Evolutionary conservation across 495 filamentous ascomycete species (phyloP).

Genomic region (Penicillium goetzii): DNA sequence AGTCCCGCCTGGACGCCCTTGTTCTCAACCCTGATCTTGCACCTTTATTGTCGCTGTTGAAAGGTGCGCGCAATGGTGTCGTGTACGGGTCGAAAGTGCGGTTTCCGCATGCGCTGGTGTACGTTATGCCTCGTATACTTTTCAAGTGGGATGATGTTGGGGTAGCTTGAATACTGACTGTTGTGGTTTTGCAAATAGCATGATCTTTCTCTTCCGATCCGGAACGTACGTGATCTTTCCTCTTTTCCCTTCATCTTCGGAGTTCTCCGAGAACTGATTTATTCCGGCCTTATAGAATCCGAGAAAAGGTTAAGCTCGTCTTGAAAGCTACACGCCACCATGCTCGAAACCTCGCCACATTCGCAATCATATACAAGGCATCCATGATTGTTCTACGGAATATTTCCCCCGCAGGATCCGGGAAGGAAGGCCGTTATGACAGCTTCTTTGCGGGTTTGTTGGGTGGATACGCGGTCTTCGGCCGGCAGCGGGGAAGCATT

Average conservation of each 20-base stretch:
- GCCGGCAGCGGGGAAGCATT: conserved; percentile 77
- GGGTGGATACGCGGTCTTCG: conserved; percentile 93
- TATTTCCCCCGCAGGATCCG: conserved; percentile 61
- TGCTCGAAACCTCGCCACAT: conserved; percentile 87
- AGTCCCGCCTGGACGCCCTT: conserved; percentile 62
- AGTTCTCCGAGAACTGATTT: conserved; percentile 17
- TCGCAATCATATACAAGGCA: conserved; percentile 86
- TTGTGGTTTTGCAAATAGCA: conserved; percentile 50
- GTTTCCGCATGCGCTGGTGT: conserved; percentile 97
- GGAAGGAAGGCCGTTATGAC: conserved; percentile 71
- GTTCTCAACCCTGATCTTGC: conserved; percentile 83
- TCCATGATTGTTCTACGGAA: conserved; percentile 72
- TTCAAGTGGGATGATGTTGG: background rate
- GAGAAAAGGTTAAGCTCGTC: conserved; percentile 76
- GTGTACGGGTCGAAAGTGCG: conserved; percentile 98
- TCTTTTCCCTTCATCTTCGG: conserved; percentile 12
- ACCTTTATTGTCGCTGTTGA: conserved; percentile 79
- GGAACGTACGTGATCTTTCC: conserved; percentile 66
- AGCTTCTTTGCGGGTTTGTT: conserved; percentile 87
- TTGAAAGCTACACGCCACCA: conserved; percentile 86
- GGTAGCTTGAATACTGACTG: conserved; percentile 11
- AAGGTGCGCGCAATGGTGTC: conserved; percentile 92
- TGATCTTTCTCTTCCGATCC: conserved; percentile 92
- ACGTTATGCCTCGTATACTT: conserved; percentile 32
- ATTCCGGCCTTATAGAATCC: conserved; percentile 55